Percentiles rank a stretch among this genome's conserved stretches.
Conservation (phyloP, 2,329 filamentous ascomycete species). For the Epichloe baconii region DNA sequence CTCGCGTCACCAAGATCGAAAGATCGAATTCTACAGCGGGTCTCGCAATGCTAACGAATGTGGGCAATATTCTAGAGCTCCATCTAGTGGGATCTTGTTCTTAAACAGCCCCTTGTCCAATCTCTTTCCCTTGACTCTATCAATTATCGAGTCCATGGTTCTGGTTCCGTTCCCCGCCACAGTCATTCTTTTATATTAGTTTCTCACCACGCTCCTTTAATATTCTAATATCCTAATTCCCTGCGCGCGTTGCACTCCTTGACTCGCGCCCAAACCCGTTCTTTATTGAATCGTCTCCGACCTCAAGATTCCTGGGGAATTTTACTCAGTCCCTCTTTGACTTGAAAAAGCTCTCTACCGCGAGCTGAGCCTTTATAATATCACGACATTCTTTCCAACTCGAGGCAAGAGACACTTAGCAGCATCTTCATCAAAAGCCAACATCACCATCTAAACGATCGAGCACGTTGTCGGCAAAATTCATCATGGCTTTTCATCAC, state of each 20-base stretch:
- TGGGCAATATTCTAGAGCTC: conserved; percentile 24
- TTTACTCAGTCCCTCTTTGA: conserved; percentile 33
- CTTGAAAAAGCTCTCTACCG: conserved; percentile 9
- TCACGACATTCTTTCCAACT: conserved; percentile 6
- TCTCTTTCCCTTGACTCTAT: conserved; percentile 22
- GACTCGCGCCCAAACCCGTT: conserved; percentile 15
- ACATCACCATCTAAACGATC: conserved; percentile 8
- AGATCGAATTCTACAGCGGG: conserved; percentile 5
- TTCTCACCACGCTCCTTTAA: conserved; percentile 45
- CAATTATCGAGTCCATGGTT: conserved; percentile 26
- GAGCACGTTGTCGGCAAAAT: conserved; percentile 7
- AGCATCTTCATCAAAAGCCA: neutral
- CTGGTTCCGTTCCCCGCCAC: conserved; percentile 35
- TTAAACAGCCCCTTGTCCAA: conserved; percentile 33
- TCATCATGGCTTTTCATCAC: conserved; percentile 34
- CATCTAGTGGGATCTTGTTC: conserved; percentile 29
- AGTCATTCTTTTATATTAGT: conserved; percentile 42
- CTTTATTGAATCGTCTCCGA: conserved; percentile 28
- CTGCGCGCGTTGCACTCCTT: conserved; percentile 28
- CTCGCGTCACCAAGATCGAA: conserved; percentile 12
- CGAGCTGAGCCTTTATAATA: conserved; percentile 11
- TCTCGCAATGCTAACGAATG: conserved; percentile 19
- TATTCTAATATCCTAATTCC: conserved; percentile 40
- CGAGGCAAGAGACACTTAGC: neutral
- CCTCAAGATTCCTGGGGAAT: conserved; percentile 40